These are phyloP conservation scores for Guyanaporus albipodus DNA, from an alignment of 768 basidiomycete genomes.

Conservation along the genomic window DNA sequence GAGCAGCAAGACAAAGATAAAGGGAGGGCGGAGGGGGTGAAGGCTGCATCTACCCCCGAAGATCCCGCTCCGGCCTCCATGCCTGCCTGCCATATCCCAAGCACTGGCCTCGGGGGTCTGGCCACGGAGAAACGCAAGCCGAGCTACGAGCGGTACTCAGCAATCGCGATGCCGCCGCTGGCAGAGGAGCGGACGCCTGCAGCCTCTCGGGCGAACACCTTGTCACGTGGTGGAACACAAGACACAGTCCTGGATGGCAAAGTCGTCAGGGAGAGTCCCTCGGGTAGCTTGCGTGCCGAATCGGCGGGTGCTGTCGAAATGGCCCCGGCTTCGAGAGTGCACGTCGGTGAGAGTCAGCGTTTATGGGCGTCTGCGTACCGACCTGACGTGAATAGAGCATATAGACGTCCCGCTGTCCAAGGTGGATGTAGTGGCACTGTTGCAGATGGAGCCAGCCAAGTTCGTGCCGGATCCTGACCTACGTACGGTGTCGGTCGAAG, in stretches of 20 bases:
- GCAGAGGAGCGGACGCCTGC: slow-evolving; percentile 64
- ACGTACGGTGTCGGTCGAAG: slow-evolving; percentile 69
- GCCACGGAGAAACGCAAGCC: slow-evolving; percentile 58
- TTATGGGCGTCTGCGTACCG: background rate
- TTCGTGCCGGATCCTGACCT: slow-evolving; percentile 33
- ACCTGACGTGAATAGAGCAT: slow-evolving; percentile 31
- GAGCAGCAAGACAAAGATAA: slow-evolving; percentile 10
- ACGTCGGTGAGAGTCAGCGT: slow-evolving; percentile 31
- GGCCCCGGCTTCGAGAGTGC: slow-evolving; percentile 14
- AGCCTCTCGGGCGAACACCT: slow-evolving; percentile 50
- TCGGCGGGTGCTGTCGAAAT: background rate
- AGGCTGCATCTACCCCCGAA: background rate
- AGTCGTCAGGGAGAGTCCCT: slow-evolving; percentile 10
- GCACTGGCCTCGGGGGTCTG: slow-evolving; percentile 10
- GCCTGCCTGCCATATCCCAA: slow-evolving; percentile 12
- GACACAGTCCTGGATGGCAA: slow-evolving; percentile 1
- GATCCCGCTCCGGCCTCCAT: background rate
- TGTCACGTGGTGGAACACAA: slow-evolving; percentile 34
- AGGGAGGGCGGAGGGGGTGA: background rate
- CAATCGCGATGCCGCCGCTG: slow-evolving; percentile 58
- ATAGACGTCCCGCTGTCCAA: slow-evolving; percentile 42
- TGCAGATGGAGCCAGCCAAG: slow-evolving; percentile 31
- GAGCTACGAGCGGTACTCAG: slow-evolving; percentile 64
- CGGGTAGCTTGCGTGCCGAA: slow-evolving; percentile 8
- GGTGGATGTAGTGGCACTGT: slow-evolving; percentile 46